These are phyloP conservation scores for Myriosclerotinia curreyana DNA, from an alignment of 2,329 filamentous ascomycete genomes.

Conservation along the genomic window DNA sequence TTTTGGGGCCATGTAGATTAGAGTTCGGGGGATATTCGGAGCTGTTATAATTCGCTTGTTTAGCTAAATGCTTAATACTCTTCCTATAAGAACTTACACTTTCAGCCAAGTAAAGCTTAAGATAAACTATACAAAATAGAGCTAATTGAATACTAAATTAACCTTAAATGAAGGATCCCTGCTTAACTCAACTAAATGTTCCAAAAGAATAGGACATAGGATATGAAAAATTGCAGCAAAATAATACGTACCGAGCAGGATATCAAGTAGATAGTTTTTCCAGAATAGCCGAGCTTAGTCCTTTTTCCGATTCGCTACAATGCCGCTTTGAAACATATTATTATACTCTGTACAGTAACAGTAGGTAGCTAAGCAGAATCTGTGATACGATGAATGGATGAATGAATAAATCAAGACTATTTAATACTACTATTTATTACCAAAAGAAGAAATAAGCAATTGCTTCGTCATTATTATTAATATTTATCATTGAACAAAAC, in stretches of 20 bases:
- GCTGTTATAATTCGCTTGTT: too few relatives aligned
- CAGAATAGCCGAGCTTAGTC: background rate
- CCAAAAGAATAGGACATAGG: background rate
- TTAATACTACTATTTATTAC: background rate
- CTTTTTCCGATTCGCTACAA: background rate
- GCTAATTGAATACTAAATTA: too few relatives aligned
- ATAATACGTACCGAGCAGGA: slow-evolving; percentile 1
- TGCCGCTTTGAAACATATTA: slow-evolving; percentile 3
- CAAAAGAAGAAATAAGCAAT: background rate
- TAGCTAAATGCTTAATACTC: too few relatives aligned
- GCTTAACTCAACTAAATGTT: too few relatives aligned
- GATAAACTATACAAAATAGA: too few relatives aligned
- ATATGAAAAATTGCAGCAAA: background rate
- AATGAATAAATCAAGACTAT: background rate
- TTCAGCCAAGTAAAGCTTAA: too few relatives aligned
- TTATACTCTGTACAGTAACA: background rate
- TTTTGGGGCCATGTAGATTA: too few relatives aligned
- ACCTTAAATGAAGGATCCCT: too few relatives aligned
- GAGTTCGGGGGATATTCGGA: too few relatives aligned
- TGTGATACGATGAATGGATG: background rate
- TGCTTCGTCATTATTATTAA: too few relatives aligned
- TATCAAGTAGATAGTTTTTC: background rate
- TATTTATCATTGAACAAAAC: background rate
- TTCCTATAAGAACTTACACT: too few relatives aligned
- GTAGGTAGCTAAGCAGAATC: background rate